Conservation (phyloP, 768 basidiomycete species). For the Mycena capillaripes region DNA sequence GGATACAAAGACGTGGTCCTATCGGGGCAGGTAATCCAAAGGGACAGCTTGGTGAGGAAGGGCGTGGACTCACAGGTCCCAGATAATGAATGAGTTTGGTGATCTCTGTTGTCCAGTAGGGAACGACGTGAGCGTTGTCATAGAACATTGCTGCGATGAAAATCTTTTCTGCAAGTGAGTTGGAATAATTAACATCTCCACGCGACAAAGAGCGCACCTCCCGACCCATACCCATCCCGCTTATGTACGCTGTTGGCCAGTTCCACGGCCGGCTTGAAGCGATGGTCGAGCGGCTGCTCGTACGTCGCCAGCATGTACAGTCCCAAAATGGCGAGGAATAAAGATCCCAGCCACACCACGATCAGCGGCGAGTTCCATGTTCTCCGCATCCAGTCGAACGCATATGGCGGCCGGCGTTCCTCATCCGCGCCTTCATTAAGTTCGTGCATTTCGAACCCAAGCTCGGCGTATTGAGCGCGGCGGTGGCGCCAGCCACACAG, state of each 20-base stretch:
- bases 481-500: too few species aligned
- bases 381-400: too few species aligned
- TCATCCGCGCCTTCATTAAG: too few species aligned
- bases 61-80: constrained; percentile 40
- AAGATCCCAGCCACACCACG: neutral
- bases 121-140: constrained; percentile 53
- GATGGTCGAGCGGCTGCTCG: constrained; percentile 7
- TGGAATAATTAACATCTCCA: neutral
- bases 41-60: neutral
- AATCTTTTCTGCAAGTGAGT: constrained; percentile 43
- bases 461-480: too few species aligned
- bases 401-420: too few species aligned
- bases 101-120: constrained; percentile 55
- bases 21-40: neutral
- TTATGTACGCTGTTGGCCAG: neutral
- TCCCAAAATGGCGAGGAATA: neutral
- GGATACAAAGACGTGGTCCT: constrained; percentile 52
- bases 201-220: constrained; percentile 1
- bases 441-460: too few species aligned
- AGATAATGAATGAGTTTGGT: constrained; percentile 52
- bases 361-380: too few species aligned
- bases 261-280: neutral
- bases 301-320: neutral
- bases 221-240: constrained; percentile 4
- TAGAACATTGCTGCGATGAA: constrained; percentile 59